These are phyloP conservation scores for Colletotrichum destructivum DNA, from an alignment of 2,329 filamentous ascomycete species.

Conservation along the genomic window DNA sequence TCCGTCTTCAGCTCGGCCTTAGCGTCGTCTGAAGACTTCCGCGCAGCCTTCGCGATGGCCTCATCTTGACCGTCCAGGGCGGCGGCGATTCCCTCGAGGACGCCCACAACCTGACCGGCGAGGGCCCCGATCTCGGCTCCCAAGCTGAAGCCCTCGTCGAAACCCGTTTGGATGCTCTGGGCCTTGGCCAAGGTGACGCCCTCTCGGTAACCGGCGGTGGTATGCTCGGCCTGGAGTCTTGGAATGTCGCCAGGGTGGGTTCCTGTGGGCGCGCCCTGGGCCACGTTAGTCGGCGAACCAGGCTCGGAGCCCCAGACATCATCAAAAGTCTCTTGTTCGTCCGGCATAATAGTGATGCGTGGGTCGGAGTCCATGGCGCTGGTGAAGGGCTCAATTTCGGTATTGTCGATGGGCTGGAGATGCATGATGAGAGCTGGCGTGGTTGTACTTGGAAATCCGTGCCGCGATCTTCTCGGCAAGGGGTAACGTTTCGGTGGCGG, in stretches of 20 bases:
- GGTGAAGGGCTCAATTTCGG: constrained; percentile 43
- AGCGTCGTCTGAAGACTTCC: constrained; percentile 63
- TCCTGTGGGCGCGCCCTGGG: constrained; percentile 19
- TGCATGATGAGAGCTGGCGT: constrained; percentile 32
- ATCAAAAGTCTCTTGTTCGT: constrained; percentile 41
- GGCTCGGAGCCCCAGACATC: constrained; percentile 45
- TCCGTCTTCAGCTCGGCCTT: constrained; percentile 72
- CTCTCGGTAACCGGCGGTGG: constrained; percentile 91
- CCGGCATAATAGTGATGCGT: constrained; percentile 15
- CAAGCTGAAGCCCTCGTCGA: constrained; percentile 90
- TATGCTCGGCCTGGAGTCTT: constrained; percentile 81
- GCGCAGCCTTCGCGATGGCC: constrained; percentile 10
- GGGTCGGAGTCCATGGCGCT: constrained; percentile 37
- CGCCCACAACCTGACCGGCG: constrained; percentile 82
- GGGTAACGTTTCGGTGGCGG: constrained; percentile 15
- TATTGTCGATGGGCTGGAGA: constrained; percentile 43
- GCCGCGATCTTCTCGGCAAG: not conserved
- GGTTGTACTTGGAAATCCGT: not conserved
- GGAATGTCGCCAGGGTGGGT: constrained; percentile 75
- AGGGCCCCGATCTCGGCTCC: constrained; percentile 85
- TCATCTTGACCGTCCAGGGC: constrained; percentile 57
- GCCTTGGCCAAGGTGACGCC: constrained; percentile 85
- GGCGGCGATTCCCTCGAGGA: constrained; percentile 79
- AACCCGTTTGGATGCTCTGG: constrained; percentile 84
- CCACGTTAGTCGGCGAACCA: constrained; percentile 28